phyloP scores from a whole-genome alignment of 257 asterid species.

The Salvia miltiorrhiza region DNA sequence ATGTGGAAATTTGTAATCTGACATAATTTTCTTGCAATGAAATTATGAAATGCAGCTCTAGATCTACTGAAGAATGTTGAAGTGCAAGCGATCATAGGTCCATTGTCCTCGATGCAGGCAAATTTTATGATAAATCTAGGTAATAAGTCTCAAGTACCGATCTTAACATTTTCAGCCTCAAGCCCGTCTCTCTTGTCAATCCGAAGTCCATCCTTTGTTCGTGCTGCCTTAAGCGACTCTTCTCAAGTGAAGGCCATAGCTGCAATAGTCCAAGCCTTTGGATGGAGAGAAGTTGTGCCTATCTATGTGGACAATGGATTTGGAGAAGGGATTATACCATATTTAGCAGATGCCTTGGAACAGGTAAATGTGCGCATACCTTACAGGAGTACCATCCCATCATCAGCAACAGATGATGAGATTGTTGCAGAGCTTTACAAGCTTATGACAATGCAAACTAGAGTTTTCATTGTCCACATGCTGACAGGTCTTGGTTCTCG shows the following conservation, averaged over 20 bases:
- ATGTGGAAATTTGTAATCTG: too few relatives aligned
- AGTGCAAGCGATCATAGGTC: constrained; percentile 50
- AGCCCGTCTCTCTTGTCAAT: constrained; percentile 40
- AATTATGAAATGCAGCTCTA: constrained; percentile 28
- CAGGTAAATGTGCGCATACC: constrained; percentile 26
- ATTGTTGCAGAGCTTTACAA: constrained; percentile 33
- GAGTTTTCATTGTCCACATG: constrained; percentile 42
- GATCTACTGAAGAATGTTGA: constrained; percentile 40
- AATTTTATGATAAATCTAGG: constrained; percentile 38
- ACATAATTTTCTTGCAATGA: not conserved
- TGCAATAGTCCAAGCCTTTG: constrained; percentile 34
- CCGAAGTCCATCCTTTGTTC: constrained; percentile 33
- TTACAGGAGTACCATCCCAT: constrained; percentile 28
- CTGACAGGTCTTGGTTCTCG: constrained; percentile 18
- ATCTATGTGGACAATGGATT: constrained; percentile 28
- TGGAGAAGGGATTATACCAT: constrained; percentile 42
- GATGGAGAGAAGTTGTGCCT: constrained; percentile 36
- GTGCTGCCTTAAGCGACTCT: constrained; percentile 28
- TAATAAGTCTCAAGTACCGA: constrained; percentile 36
- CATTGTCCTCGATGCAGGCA: constrained; percentile 35
- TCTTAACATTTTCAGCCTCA: constrained; percentile 43
- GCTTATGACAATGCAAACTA: constrained; percentile 39
- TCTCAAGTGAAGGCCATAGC: constrained; percentile 36
- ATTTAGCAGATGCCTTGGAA: constrained; percentile 30
- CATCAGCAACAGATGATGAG: constrained; percentile 34